These are phyloP conservation scores for Trametes meyenii DNA, from an alignment of 768 basidiomycete species.

Conservation along the genomic window DNA sequence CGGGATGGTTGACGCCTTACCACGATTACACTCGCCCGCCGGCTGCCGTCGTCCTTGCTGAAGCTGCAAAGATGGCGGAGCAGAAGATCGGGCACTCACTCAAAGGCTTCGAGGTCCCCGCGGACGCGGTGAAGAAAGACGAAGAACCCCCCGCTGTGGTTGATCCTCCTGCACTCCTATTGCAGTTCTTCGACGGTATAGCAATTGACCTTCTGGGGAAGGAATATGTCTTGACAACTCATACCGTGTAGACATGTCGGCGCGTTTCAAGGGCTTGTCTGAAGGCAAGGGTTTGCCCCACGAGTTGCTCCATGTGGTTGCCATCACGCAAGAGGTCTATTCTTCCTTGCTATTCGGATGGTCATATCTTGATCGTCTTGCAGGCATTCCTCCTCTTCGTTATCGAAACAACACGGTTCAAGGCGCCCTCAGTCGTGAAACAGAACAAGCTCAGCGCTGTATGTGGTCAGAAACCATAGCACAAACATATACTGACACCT, in stretches of 20 bases:
- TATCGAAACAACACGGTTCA: conserved; percentile 76
- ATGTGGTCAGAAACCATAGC: conserved; percentile 31
- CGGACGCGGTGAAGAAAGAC: conserved; percentile 58
- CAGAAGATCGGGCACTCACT: conserved; percentile 69
- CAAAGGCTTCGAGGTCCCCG: conserved; percentile 58
- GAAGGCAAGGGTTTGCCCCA: conserved; percentile 45
- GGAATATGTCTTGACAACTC: background rate
- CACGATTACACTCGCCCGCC: conserved; percentile 76
- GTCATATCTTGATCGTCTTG: background rate
- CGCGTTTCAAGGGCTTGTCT: conserved; percentile 50
- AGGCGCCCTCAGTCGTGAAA: conserved; percentile 66
- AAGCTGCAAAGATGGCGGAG: conserved; percentile 73
- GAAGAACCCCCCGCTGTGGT: conserved; percentile 70
- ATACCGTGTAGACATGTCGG: conserved; percentile 50
- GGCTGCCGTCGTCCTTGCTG: conserved; percentile 68
- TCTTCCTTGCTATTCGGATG: background rate
- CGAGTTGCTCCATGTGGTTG: conserved; percentile 72
- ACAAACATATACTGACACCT: background rate
- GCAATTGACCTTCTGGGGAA: conserved; percentile 1
- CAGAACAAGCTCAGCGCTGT: conserved; percentile 74
- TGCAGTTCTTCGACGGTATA: conserved; percentile 65
- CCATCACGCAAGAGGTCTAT: conserved; percentile 72
- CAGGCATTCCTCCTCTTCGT: conserved; percentile 75
- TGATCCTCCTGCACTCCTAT: conserved; percentile 58
- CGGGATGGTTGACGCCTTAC: conserved; percentile 78